Conservation (phyloP, 306 rosid species). For the Begonia loranthoides region DNA sequence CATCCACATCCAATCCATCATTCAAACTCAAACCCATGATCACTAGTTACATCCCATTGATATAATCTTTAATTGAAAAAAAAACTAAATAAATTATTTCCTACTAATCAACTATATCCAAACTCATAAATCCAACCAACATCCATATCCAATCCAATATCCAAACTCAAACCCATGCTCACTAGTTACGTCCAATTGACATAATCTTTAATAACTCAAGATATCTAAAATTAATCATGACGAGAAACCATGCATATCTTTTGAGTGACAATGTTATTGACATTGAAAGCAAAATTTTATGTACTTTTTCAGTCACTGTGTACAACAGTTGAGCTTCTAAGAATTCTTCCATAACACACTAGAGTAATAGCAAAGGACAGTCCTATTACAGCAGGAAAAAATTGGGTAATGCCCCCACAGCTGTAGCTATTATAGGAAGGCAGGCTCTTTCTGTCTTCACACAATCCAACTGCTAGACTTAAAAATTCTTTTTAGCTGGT, state of each 20-base stretch:
- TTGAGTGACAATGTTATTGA: slow-evolving; percentile 38
- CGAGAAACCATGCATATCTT: too few relatives aligned
- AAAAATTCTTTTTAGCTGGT: slow-evolving; percentile 45
- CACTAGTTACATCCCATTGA: too few relatives aligned
- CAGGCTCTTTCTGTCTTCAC: slow-evolving; percentile 61
- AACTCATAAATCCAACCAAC: slow-evolving; percentile 15
- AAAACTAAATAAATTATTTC: too few relatives aligned
- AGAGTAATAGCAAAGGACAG: slow-evolving; percentile 35
- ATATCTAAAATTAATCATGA: too few relatives aligned
- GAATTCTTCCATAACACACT: slow-evolving; percentile 33
- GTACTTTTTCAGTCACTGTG: slow-evolving; percentile 34
- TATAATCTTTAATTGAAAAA: too few relatives aligned
- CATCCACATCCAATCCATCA: slow-evolving; percentile 19
- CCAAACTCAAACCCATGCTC: neutral
- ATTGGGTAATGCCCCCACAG: slow-evolving; percentile 37
- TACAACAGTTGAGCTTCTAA: slow-evolving; percentile 41
- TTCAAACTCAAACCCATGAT: neutral
- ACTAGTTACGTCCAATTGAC: too few relatives aligned
- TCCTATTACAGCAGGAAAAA: slow-evolving; percentile 35
- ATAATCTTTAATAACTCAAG: too few relatives aligned
- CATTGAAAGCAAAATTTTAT: slow-evolving; percentile 31
- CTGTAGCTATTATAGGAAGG: slow-evolving; percentile 52
- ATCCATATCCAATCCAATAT: slow-evolving; percentile 16
- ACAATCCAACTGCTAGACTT: slow-evolving; percentile 61
- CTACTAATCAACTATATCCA: neutral